Base-by-base conservation (phyloP, 306 rosid genomes). In the Cicer chorassanicum region DNA sequence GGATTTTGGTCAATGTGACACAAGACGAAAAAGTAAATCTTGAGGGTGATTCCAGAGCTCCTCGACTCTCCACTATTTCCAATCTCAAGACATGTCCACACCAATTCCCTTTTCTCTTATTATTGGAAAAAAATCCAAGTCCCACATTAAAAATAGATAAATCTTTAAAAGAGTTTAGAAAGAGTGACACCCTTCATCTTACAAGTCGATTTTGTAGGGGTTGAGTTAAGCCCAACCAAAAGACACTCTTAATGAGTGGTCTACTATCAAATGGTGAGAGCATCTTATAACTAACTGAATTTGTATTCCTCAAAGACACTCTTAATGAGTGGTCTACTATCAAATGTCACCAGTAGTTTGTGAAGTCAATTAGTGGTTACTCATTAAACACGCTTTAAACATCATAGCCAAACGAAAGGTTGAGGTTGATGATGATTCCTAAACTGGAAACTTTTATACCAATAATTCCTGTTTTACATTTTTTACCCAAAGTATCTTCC, bases 321-420 rank as follows among this genome's bases (percentile, higher is more conserved):
- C 34, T 16, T 54, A 54, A 54, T 16, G 34, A 54, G 60, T 54
- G 34, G 34, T 54, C 34, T 8, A 21, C 38, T 55, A 9, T 19
- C 36, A 18, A 55, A 19, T 55, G 4, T 63, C 68, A 51, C 14
- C 40, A 61, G 21, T 78, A 24, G 50, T 60, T 62, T 55, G 45
- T 76, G 46, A 55, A 55, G 38, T 24, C 55, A 76, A 16, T 42
- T 10, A 66, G 8, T 1, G 12, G 55, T 41, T 76, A 50, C 65
- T 64, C 51, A 18, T 24, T 24, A 24, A 24, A 24, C 29, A 24
- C 29, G 2, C 34, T 24, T 54, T 54, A 42, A 56, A 68, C 41
- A 44, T 55, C 42, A 29, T 77, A 36, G 24, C 53, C 63, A 56
- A 77, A 36, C 2, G 6, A 55, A 18, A 10, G 42, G 34, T 24